Conservation (phyloP, 345 rosid genomes). For the Eucalyptus shirleyi region DNA sequence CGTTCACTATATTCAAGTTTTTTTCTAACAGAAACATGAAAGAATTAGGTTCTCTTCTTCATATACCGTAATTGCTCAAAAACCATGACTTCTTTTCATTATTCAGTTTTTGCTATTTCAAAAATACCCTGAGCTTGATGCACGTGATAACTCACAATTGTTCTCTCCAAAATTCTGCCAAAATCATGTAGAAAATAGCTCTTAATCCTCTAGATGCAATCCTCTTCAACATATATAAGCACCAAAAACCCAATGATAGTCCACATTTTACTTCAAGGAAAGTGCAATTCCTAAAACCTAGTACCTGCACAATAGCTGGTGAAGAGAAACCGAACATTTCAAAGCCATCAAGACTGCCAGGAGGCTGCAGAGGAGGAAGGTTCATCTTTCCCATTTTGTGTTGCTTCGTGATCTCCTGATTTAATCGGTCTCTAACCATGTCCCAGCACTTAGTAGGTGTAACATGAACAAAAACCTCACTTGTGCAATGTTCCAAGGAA, state of each 20-base stretch:
- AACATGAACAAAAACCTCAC: conserved; percentile 79
- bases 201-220: neutral
- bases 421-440: conserved; percentile 92
- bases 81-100: neutral
- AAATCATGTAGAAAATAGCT: neutral
- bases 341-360: conserved; percentile 94
- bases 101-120: neutral
- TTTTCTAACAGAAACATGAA: neutral
- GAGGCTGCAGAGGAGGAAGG: conserved; percentile 92
- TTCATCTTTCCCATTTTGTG: conserved; percentile 64
- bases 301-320: conserved; percentile 90
- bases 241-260: neutral
- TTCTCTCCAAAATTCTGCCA: neutral
- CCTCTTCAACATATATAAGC: neutral
- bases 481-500: conserved; percentile 57
- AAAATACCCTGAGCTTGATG: neutral
- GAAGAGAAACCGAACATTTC: conserved; percentile 97
- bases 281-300: neutral
- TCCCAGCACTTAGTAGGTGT: conserved; percentile 96
- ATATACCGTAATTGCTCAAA: neutral
- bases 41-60: neutral
- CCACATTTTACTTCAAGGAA: neutral
- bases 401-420: conserved; percentile 81
- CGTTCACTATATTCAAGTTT: neutral
- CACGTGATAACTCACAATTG: neutral